phyloP scores from a whole-genome alignment of 345 rosid species.

The Eucalyptus dawsonii region DNA sequence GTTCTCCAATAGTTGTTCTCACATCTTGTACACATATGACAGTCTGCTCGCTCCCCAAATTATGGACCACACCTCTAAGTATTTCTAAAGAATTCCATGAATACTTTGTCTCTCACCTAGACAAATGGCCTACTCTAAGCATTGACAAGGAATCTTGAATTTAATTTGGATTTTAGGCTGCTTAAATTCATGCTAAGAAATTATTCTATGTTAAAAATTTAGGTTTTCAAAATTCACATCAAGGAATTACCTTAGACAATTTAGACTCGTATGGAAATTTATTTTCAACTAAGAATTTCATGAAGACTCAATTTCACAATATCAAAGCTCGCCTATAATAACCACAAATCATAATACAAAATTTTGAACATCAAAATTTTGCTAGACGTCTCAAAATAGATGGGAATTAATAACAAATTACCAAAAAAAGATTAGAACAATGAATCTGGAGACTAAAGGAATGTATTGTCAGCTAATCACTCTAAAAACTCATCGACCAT shows the following conservation, averaged over 20 bases:
- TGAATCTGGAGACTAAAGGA: not conserved
- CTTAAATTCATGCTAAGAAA: not conserved
- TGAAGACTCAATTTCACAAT: not conserved
- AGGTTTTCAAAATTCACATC: no score
- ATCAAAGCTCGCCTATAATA: not conserved
- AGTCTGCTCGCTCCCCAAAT: not conserved
- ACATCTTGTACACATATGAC: not conserved
- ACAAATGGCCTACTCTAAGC: not conserved
- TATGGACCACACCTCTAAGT: not conserved
- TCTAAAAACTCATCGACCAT: not conserved
- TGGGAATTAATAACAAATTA: not conserved
- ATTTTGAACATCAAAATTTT: not conserved
- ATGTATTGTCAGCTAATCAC: not conserved
- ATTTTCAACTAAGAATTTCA: not conserved
- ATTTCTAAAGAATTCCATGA: not conserved
- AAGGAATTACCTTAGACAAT: no score
- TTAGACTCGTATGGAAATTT: not conserved
- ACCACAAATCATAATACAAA: no score
- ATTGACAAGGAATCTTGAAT: not conserved
- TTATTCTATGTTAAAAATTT: not conserved
- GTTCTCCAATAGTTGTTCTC: no score
- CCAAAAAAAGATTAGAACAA: not conserved
- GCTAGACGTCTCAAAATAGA: not conserved
- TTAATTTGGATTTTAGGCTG: not conserved
- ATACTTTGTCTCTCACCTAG: not conserved